Percentiles rank a stretch among this genome's conserved stretches.
phyloP scores from a whole-genome alignment of 805 yeast species.

The Lipomyces spencermartinsiae region DNA sequence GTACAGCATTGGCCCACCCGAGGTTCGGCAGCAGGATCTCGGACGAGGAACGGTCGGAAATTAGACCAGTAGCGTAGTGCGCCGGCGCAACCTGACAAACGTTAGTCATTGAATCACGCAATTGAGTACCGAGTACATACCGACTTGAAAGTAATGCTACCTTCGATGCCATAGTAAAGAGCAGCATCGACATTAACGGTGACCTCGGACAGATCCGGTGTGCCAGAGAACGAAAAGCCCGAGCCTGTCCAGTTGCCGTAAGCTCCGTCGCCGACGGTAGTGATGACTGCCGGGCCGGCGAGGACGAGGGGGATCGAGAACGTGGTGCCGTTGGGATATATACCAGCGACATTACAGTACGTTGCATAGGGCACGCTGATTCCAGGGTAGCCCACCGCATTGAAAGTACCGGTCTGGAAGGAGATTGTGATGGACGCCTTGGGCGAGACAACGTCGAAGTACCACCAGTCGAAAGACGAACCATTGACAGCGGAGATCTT shows the following conservation, averaged over 20 bases:
- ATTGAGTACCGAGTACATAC: not conserved
- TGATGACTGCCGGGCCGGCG: constrained; percentile 11
- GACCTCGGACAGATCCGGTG: constrained; percentile 19
- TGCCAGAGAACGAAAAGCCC: constrained; percentile 16
- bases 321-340: constrained; percentile 17
- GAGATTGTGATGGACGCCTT: constrained; percentile 11
- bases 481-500: constrained; percentile 16
- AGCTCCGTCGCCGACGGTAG: constrained; percentile 19
- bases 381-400: constrained; percentile 12
- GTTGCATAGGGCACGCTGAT: not conserved
- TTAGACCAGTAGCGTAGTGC: constrained; percentile 13
- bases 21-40: constrained; percentile 14
- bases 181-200: constrained; percentile 13
- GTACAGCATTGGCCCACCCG: constrained; percentile 22
- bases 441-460: constrained; percentile 25
- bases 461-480: constrained; percentile 25
- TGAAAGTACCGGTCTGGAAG: constrained; percentile 17
- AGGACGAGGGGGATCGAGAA: constrained; percentile 16
- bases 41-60: constrained; percentile 9
- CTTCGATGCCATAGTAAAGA: constrained; percentile 8
- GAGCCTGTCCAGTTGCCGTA: constrained; percentile 18
- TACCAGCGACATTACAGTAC: constrained; percentile 15
- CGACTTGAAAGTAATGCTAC: constrained; percentile 8
- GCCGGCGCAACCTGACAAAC: constrained; percentile 14
- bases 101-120: not conserved